Conservation (phyloP, 1,284 basidiomycete genomes). For the Ceratobasidium papillatum region DNA sequence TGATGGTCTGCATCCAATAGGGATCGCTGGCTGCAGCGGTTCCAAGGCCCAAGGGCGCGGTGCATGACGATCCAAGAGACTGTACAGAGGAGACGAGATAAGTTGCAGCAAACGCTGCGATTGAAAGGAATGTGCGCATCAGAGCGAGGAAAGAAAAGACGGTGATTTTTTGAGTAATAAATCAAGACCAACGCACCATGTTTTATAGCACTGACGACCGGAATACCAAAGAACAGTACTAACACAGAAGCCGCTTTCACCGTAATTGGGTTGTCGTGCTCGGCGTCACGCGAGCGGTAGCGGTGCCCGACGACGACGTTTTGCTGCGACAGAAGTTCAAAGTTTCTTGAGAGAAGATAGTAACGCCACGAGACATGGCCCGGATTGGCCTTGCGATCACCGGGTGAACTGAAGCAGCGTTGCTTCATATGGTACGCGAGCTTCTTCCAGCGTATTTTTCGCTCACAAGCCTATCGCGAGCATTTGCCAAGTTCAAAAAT, state of each 20-base stretch:
- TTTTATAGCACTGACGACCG: not conserved
- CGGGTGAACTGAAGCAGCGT: not conserved
- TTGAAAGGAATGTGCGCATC: not conserved
- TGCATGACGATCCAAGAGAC: constrained; percentile 58
- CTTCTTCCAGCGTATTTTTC: not conserved
- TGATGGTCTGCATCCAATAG: constrained; percentile 44
- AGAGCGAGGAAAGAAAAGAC: not conserved
- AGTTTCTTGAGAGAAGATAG: constrained; percentile 1
- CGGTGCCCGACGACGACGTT: not conserved
- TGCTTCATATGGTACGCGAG: not conserved
- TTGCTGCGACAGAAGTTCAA: not conserved
- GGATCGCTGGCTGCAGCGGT: constrained; percentile 54
- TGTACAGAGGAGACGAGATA: constrained; percentile 11
- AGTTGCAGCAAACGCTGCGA: constrained; percentile 15
- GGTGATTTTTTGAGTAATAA: not conserved
- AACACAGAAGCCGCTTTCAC: not conserved
- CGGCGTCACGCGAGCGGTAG: not conserved
- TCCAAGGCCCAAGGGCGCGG: constrained; percentile 58
- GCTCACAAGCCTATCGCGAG: not conserved
- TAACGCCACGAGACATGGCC: not conserved
- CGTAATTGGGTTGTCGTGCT: not conserved
- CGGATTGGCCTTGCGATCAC: constrained; percentile 20
- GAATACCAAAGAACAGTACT: not conserved
- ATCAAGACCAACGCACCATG: not conserved
- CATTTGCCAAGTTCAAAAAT: not conserved